phyloP scores from a whole-genome alignment of 306 rosid species.

The Ceratonia siliqua region DNA sequence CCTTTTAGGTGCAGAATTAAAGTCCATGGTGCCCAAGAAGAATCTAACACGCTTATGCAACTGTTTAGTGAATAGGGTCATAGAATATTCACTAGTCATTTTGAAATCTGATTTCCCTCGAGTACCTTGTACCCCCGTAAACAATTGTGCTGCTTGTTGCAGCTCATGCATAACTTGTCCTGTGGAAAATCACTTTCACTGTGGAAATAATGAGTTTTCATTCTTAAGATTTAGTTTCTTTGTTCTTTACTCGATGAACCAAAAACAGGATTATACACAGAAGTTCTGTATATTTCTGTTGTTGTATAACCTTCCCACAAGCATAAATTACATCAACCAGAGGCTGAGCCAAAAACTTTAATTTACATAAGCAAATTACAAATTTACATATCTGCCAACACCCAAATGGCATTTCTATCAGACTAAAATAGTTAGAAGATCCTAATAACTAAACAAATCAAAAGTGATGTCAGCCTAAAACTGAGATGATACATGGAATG shows the following conservation, averaged over 20 bases:
- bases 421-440: conserved; percentile 16
- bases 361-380: conserved; percentile 51
- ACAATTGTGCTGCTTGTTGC: not conserved
- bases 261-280: conserved; percentile 19
- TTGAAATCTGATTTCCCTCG: conserved; percentile 18
- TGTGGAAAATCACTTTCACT: too few species aligned
- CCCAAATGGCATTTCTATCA: conserved; percentile 32
- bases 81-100: conserved; percentile 1
- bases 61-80: conserved; percentile 15
- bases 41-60: conserved; percentile 3
- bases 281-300: conserved; percentile 21
- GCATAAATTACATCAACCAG: conserved; percentile 28
- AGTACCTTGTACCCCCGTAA: not conserved
- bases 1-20: conserved; percentile 11
- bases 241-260: not conserved
- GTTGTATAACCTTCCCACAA: conserved; percentile 3
- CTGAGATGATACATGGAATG: conserved; percentile 37
- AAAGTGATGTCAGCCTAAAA: conserved; percentile 44
- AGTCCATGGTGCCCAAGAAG: not conserved
- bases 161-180: too few species aligned
- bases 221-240: not conserved
- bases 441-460: conserved; percentile 30
- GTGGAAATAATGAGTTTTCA: not conserved
- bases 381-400: conserved; percentile 42
- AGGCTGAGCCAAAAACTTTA: conserved; percentile 30